Evolutionary conservation across 2,329 filamentous ascomycete species (phyloP).

Genomic region (Lachnellula occidentalis): DNA sequence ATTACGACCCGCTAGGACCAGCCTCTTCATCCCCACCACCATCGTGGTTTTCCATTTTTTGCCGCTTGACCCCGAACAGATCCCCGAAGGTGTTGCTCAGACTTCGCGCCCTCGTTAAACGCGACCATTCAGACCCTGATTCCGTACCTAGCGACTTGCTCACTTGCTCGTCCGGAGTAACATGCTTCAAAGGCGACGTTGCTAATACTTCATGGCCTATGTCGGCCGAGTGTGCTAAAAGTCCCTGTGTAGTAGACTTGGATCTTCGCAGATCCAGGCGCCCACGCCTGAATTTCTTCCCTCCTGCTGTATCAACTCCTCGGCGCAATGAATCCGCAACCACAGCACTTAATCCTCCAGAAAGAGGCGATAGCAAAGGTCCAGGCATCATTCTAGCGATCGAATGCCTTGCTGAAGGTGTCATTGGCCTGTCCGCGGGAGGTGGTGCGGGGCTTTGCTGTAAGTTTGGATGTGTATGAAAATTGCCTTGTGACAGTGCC

Average conservation of each 20-base stretch:
- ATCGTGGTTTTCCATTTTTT: conserved; percentile 11
- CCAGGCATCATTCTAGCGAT: conserved; percentile 50
- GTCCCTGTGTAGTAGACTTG: conserved; percentile 25
- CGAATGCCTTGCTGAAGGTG: conserved; percentile 38
- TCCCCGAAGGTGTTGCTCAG: conserved; percentile 29
- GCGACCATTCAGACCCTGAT: conserved; percentile 13
- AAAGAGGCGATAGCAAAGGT: conserved; percentile 54
- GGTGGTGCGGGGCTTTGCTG: conserved; percentile 31
- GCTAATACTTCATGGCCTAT: conserved; percentile 16
- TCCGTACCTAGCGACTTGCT: conserved; percentile 19
- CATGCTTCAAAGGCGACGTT: conserved; percentile 12
- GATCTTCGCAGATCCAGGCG: conserved; percentile 22
- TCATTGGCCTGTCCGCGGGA: conserved; percentile 35
- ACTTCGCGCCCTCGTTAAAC: conserved; percentile 24
- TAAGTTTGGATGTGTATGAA: conserved; percentile 26
- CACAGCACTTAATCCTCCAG: conserved; percentile 54
- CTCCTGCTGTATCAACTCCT: conserved; percentile 41
- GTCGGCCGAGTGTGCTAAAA: conserved; percentile 16
- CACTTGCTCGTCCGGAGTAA: conserved; percentile 4
- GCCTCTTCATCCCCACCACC: conserved; percentile 23
- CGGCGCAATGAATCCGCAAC: conserved; percentile 60
- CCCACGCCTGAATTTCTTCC: conserved; percentile 27
- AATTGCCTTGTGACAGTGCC: conserved; percentile 23
- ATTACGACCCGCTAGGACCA: conserved; percentile 26
- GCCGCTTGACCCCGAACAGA: conserved; percentile 22